phyloP scores from a whole-genome alignment of 1,139 yeast genomes.

The Protomyces lactucae-debilis region DNA sequence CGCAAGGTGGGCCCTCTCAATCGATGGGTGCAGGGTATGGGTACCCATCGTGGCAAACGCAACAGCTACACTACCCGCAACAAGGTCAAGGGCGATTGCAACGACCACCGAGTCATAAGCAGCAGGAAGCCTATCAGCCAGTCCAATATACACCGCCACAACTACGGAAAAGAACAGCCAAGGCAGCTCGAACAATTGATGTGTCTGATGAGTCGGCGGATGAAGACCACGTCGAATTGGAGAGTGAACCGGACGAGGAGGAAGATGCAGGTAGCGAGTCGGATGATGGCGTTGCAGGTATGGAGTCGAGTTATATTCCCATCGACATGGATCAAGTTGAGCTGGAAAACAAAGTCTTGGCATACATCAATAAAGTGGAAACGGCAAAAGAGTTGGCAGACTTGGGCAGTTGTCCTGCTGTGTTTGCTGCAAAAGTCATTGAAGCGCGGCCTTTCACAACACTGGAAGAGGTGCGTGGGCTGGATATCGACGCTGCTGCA shows the following conservation, averaged over 20 bases:
- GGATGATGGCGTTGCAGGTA: constrained; percentile 29
- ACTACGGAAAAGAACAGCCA: constrained; percentile 13
- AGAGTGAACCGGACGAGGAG: constrained; percentile 7
- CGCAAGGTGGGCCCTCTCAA: constrained; percentile 4
- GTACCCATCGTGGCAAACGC: neutral
- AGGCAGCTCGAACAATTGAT: constrained; percentile 12
- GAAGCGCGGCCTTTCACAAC: constrained; percentile 58
- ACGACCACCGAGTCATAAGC: neutral
- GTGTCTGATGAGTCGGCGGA: constrained; percentile 22
- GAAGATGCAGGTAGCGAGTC: constrained; percentile 3
- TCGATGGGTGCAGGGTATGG: neutral
- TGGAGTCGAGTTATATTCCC: constrained; percentile 20
- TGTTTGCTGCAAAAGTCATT: constrained; percentile 59
- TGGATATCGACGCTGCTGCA: constrained; percentile 41
- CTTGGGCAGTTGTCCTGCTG: constrained; percentile 65
- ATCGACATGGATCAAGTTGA: constrained; percentile 37
- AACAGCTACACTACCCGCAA: constrained; percentile 2
- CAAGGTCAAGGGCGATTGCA: neutral
- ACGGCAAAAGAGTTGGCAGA: constrained; percentile 72
- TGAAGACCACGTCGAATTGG: constrained; percentile 9
- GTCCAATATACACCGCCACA: constrained; percentile 18
- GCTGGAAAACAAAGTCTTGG: constrained; percentile 63
- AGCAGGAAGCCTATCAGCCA: neutral
- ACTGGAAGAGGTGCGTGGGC: constrained; percentile 55
- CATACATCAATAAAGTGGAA: constrained; percentile 68